Evolutionary conservation across 2,329 filamentous ascomycete species (phyloP).

Genomic region (Talaromyces sp.): DNA sequence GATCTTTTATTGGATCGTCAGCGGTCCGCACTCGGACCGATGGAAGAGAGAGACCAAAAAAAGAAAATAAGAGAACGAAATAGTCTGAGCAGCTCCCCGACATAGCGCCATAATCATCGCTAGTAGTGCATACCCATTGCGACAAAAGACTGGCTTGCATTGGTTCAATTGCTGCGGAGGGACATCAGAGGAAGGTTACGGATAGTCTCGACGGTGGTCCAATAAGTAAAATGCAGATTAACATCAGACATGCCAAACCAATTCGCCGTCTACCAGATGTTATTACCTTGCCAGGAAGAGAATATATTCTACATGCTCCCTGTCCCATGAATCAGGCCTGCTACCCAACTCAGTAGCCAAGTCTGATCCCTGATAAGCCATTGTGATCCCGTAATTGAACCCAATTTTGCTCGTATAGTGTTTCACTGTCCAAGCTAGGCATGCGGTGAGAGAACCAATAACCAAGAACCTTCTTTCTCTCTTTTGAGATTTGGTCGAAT

Average conservation of each 20-base stretch:
- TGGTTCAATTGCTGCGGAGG: not conserved
- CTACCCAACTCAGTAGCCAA: not conserved
- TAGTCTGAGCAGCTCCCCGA: too few species aligned
- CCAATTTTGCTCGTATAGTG: not conserved
- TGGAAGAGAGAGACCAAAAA: too few species aligned
- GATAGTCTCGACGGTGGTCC: not conserved
- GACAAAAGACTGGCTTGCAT: not conserved
- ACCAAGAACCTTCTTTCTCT: too few species aligned
- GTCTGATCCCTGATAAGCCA: not conserved
- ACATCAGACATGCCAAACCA: not conserved
- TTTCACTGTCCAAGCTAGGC: not conserved
- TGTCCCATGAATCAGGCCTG: too few species aligned
- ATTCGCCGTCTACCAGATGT: not conserved
- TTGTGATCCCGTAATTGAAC: not conserved
- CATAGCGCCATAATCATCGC: not conserved
- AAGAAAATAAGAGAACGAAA: too few species aligned
- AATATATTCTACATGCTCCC: too few species aligned
- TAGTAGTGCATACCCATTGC: not conserved
- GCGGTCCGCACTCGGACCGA: not conserved
- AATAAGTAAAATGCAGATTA: not conserved
- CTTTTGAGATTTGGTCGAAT: too few species aligned
- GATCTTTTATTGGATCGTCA: not conserved
- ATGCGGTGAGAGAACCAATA: not conserved
- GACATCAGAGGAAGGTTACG: not conserved
- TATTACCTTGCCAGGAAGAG: not conserved